These are phyloP conservation scores for Lizanozyma gosingica DNA, from an alignment of 1,139 yeast species.

Conservation along the genomic window DNA sequence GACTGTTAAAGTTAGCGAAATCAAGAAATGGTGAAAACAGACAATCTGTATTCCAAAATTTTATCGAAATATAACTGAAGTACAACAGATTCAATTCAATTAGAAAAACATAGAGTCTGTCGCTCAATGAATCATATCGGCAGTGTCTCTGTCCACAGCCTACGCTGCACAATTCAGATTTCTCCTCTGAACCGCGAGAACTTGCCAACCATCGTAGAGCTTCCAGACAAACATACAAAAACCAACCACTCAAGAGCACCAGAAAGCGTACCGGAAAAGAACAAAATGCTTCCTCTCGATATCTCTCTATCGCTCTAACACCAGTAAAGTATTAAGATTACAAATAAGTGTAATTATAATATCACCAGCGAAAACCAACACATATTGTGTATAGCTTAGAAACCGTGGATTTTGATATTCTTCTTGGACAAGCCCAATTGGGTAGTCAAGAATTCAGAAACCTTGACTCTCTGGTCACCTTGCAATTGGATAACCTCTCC, in stretches of 20 bases:
- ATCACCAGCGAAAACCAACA: background rate
- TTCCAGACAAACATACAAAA: background rate
- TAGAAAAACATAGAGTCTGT: too few species aligned
- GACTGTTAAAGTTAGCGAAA: too few species aligned
- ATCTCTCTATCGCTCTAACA: background rate
- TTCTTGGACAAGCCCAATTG: conserved; percentile 89
- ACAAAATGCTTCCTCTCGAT: background rate
- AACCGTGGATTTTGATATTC: conserved; percentile 97
- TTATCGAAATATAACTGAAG: too few species aligned
- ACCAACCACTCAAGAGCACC: background rate
- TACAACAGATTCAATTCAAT: too few species aligned
- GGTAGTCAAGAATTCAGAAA: conserved; percentile 82
- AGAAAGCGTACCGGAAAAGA: background rate
- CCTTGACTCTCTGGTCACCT: conserved; percentile 98
- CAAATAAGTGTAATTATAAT: conserved; percentile 2
- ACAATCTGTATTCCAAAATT: too few species aligned
- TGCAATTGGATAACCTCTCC: conserved; percentile 97
- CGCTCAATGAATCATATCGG: too few species aligned
- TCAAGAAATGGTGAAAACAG: too few species aligned
- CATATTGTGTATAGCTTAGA: conserved; percentile 34
- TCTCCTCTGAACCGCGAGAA: too few species aligned
- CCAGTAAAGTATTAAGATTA: conserved; percentile 1
- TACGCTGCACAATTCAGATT: too few species aligned
- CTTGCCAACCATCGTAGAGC: too few species aligned
- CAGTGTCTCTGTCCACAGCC: too few species aligned